These are phyloP conservation scores for Lichtheimia hyalospora DNA, from an alignment of 371 early-diverging fungal genomes.

Conservation along the genomic window DNA sequence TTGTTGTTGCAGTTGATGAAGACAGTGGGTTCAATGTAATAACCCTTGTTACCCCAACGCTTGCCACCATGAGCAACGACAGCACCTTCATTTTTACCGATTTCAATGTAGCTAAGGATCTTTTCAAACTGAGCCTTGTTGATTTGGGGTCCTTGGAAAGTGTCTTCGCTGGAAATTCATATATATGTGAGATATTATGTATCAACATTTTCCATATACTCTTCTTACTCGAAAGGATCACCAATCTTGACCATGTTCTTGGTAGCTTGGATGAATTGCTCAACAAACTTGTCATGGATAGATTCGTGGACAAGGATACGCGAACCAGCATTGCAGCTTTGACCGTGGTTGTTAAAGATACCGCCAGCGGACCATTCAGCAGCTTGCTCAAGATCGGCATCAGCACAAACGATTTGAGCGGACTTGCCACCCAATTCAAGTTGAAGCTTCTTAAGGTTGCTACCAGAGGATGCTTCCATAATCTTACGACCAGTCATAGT, in stretches of 20 bases:
- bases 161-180: too few relatives aligned
- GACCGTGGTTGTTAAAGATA: conserved; percentile 82
- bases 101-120: conserved; percentile 62
- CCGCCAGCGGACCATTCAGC: conserved; percentile 71
- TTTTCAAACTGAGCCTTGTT: conserved; percentile 76
- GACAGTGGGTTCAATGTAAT: conserved; percentile 81
- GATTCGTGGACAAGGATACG: conserved; percentile 82
- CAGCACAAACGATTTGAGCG: conserved; percentile 82
- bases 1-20: conserved; percentile 67
- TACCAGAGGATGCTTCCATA: conserved; percentile 62
- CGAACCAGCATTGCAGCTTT: conserved; percentile 88
- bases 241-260: conserved; percentile 61
- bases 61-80: conserved; percentile 68
- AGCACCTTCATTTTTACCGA: conserved; percentile 63
- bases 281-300: conserved; percentile 72
- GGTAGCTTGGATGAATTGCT: conserved; percentile 61
- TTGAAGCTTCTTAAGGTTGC: conserved; percentile 73
- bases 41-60: conserved; percentile 68
- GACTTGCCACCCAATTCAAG: conserved; percentile 94
- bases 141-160: conserved; percentile 76
- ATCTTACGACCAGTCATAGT: conserved; percentile 72
- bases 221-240: conserved; percentile 60
- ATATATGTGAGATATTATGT: too few relatives aligned
- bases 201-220: too few relatives aligned
- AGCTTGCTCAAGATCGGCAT: conserved; percentile 80